Conservation (phyloP, 495 filamentous ascomycete genomes). For the Gamarada debralockiae region DNA sequence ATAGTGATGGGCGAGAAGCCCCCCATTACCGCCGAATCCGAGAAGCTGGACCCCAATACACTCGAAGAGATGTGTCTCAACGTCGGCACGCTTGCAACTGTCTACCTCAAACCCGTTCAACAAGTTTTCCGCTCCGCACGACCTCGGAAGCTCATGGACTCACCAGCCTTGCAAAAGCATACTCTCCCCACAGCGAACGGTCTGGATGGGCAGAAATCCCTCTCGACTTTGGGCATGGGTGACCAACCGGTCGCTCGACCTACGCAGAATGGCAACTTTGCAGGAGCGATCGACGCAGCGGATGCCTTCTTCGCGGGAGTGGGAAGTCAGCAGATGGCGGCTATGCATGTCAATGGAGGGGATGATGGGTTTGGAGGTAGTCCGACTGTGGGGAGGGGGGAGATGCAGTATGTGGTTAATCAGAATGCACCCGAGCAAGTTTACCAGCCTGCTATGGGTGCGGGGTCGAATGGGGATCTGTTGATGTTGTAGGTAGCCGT, state of each 20-base stretch:
- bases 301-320: conserved; percentile 81
- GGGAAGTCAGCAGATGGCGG: conserved; percentile 66
- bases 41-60: conserved; percentile 86
- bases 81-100: conserved; percentile 92
- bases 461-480: conserved; percentile 52
- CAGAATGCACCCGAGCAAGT: conserved; percentile 60
- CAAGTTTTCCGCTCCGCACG: conserved; percentile 94
- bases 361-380: conserved; percentile 41
- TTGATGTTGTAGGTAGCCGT: conserved; percentile 39
- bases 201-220: conserved; percentile 46
- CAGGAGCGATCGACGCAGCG: conserved; percentile 72
- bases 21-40: conserved; percentile 91
- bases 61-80: conserved; percentile 97
- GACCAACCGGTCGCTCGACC: conserved; percentile 34
- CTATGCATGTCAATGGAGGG: conserved; percentile 52
- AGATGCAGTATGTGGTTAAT: conserved; percentile 58
- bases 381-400: conserved; percentile 28
- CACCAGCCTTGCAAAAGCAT: conserved; percentile 77
- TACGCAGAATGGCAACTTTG: conserved; percentile 40
- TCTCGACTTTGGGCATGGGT: conserved; percentile 47
- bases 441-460: conserved; percentile 48
- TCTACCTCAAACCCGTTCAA: conserved; percentile 96
- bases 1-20: conserved; percentile 98
- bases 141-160: conserved; percentile 69
- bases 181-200: conserved; percentile 43